Evolutionary conservation across 2,329 filamentous ascomycete species (phyloP).

Genomic region (Parascedosporium putredinis): DNA sequence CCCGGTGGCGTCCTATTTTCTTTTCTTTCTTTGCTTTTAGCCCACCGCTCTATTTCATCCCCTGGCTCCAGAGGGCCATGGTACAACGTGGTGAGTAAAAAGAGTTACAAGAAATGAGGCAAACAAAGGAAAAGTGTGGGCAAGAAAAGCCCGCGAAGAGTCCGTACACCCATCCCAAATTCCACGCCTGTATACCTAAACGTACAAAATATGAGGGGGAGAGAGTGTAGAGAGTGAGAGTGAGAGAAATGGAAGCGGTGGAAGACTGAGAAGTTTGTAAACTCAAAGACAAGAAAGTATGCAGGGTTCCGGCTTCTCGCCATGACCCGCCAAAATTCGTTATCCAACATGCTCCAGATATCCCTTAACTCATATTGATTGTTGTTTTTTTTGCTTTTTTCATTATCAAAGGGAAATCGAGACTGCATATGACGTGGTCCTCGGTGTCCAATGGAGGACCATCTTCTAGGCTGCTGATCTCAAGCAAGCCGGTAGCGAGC

Average conservation of each 20-base stretch:
- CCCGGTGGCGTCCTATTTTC: not conserved
- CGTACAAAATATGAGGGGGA: conserved; percentile 1
- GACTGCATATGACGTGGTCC: too few relatives aligned
- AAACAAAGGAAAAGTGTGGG: not conserved
- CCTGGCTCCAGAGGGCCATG: not conserved
- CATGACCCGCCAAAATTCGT: too few relatives aligned
- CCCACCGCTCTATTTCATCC: not conserved
- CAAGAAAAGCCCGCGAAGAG: not conserved
- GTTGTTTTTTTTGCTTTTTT: too few relatives aligned
- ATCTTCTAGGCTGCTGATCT: not conserved
- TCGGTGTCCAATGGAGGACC: too few relatives aligned
- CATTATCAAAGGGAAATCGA: too few relatives aligned
- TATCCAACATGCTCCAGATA: too few relatives aligned
- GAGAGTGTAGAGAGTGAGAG: not conserved
- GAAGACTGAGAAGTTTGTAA: too few relatives aligned
- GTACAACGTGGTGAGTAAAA: not conserved
- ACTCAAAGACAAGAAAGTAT: too few relatives aligned
- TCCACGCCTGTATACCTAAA: conserved; percentile 1
- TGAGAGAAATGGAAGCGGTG: not conserved
- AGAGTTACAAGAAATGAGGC: not conserved
- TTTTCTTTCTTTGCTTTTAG: not conserved
- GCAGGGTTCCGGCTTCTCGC: too few relatives aligned
- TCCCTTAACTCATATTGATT: too few relatives aligned
- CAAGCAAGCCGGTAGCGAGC: not conserved
- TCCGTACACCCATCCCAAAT: not conserved